Evolutionary conservation across 208 protist genomes (phyloP).

Genomic region (Vickermania ingenoplastis): DNA sequence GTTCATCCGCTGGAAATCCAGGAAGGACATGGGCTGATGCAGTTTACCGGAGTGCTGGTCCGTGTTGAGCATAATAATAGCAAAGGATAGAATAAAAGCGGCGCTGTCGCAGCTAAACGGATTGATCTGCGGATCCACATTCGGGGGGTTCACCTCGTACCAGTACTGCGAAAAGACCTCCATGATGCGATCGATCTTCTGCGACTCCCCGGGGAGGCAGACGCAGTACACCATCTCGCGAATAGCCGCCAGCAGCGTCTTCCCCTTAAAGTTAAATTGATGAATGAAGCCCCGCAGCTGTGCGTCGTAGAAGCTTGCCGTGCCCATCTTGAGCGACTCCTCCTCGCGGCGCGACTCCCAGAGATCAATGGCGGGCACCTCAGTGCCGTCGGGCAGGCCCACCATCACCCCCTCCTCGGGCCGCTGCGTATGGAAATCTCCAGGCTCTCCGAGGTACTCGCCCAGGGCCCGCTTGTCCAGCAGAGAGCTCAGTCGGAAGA

Average conservation of each 20-base stretch:
- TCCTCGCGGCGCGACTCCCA: slow-evolving; percentile 21
- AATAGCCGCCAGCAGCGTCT: slow-evolving; percentile 64
- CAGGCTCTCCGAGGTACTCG: slow-evolving; percentile 83
- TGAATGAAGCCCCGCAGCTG: slow-evolving; percentile 73
- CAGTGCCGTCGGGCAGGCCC: not conserved
- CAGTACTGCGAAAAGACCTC: slow-evolving; percentile 80
- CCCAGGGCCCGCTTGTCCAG: slow-evolving; percentile 83
- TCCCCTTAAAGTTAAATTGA: slow-evolving; percentile 70
- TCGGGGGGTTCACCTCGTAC: slow-evolving; percentile 47
- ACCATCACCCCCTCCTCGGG: slow-evolving; percentile 1
- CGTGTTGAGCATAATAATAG: slow-evolving; percentile 99
- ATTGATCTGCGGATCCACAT: slow-evolving; percentile 39
- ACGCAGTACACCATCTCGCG: slow-evolving; percentile 79
- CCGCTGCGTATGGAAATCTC: slow-evolving; percentile 20
- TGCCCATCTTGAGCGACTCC: slow-evolving; percentile 33
- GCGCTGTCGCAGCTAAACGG: slow-evolving; percentile 72
- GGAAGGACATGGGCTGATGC: slow-evolving; percentile 90
- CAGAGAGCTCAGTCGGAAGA: slow-evolving; percentile 62
- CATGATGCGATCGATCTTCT: slow-evolving; percentile 93
- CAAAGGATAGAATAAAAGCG: slow-evolving; percentile 95
- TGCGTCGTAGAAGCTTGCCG: slow-evolving; percentile 59
- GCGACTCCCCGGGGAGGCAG: slow-evolving; percentile 86
- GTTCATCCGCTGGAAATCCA: slow-evolving; percentile 93
- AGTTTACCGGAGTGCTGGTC: slow-evolving; percentile 94
- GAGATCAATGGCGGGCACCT: slow-evolving; percentile 1